These are phyloP conservation scores for Zalaria obscura DNA, from an alignment of 2,329 filamentous ascomycete genomes.

Conservation along the genomic window DNA sequence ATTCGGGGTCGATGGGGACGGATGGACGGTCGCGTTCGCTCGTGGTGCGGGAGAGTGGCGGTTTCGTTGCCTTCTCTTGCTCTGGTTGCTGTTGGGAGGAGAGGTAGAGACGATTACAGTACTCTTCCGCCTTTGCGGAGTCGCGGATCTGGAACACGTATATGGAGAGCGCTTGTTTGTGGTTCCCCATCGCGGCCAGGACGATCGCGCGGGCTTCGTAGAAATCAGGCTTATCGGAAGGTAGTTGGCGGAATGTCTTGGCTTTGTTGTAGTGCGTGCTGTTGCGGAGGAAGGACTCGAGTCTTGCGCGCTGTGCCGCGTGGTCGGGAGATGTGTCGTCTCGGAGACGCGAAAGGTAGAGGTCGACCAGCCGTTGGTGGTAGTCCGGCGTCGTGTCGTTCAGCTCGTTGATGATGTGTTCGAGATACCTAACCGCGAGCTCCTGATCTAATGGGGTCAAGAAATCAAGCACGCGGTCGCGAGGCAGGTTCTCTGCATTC, in stretches of 20 bases:
- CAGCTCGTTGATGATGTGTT: conserved; percentile 80
- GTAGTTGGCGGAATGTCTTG: conserved; percentile 59
- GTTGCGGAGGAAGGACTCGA: conserved; percentile 61
- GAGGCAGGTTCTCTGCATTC: conserved; percentile 80
- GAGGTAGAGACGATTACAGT: conserved; percentile 79
- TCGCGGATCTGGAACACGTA: conserved; percentile 91
- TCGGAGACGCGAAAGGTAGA: conserved; percentile 40
- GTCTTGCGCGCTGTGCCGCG: conserved; percentile 32
- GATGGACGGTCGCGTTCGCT: conserved; percentile 9
- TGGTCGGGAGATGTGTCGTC: conserved; percentile 26
- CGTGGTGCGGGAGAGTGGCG: conserved; percentile 1
- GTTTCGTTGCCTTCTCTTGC: not conserved
- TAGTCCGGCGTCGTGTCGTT: conserved; percentile 74
- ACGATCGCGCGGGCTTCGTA: conserved; percentile 84
- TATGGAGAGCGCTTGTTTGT: conserved; percentile 91
- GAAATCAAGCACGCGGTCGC: conserved; percentile 61
- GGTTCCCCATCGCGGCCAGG: conserved; percentile 85
- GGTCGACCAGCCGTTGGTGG: conserved; percentile 68
- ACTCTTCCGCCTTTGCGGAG: conserved; percentile 87
- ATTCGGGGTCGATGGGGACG: conserved; percentile 34
- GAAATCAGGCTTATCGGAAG: conserved; percentile 69
- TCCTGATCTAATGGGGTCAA: conserved; percentile 52
- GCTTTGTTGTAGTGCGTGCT: conserved; percentile 61
- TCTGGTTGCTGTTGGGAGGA: conserved; percentile 17
- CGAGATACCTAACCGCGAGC: conserved; percentile 70